Conservation (phyloP, 306 rosid genomes). For the Fagus crenata region DNA sequence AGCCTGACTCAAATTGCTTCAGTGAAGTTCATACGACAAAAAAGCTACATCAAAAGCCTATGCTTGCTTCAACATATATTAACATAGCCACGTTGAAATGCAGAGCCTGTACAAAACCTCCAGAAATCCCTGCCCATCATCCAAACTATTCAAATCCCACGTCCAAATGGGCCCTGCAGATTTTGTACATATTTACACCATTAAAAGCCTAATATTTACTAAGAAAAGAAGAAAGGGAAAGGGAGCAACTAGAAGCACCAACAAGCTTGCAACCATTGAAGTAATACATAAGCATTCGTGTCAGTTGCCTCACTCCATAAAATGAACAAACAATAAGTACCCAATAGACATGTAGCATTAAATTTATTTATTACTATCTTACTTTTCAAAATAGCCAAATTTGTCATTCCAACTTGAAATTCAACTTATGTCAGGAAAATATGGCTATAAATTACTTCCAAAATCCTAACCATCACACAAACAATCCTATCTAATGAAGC, state of each 20-base stretch:
- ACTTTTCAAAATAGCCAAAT: not conserved
- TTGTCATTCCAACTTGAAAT: not conserved
- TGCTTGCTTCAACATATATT: not conserved
- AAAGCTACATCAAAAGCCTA: slow-evolving; percentile 32
- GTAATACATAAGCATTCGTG: slow-evolving; percentile 5
- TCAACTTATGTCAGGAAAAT: not conserved
- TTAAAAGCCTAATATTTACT: slow-evolving; percentile 27
- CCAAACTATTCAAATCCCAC: slow-evolving; percentile 13
- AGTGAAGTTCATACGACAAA: slow-evolving; percentile 18
- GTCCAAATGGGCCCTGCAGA: slow-evolving; percentile 38
- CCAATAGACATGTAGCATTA: not conserved
- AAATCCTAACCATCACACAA: not conserved
- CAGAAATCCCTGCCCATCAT: slow-evolving; percentile 17
- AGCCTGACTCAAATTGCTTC: slow-evolving; percentile 34
- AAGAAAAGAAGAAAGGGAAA: not conserved
- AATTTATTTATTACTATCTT: not conserved
- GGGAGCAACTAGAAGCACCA: slow-evolving; percentile 12
- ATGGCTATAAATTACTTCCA: not conserved
- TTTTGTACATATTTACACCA: slow-evolving; percentile 20
- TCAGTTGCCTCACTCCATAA: slow-evolving; percentile 12
- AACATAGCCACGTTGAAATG: slow-evolving; percentile 17
- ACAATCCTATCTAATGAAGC: too few relatives aligned
- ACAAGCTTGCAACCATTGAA: slow-evolving; percentile 18
- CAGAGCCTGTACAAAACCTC: slow-evolving; percentile 12
- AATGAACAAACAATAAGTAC: slow-evolving; percentile 5